Percentiles rank a stretch among this genome's conserved stretches.
phyloP scores from a whole-genome alignment of 768 basidiomycete genomes.

The Dioszegia hungarica region DNA sequence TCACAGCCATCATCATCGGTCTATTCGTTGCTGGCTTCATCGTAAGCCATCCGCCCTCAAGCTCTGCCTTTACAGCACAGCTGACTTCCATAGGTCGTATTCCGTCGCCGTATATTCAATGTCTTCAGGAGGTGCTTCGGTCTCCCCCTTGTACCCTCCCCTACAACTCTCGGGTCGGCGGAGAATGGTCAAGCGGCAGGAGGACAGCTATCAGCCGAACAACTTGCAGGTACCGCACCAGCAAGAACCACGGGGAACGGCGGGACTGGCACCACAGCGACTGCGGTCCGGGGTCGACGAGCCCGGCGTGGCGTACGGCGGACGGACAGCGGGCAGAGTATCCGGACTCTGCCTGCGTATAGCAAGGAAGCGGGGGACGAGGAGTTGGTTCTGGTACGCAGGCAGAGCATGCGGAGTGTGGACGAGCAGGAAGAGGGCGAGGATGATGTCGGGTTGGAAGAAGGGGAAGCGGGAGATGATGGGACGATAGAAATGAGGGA shows the following conservation, averaged over 20 bases:
- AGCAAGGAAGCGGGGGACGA: conserved; percentile 42
- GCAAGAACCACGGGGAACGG: not conserved
- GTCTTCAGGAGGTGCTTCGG: not conserved
- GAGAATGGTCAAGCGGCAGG: not conserved
- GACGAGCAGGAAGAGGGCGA: not conserved
- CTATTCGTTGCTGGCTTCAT: not conserved
- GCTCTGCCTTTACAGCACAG: not conserved
- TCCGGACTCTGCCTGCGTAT: conserved; percentile 37
- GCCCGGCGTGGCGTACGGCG: conserved; percentile 15
- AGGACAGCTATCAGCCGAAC: not conserved
- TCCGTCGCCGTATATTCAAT: not conserved
- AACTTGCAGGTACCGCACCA: conserved; percentile 3
- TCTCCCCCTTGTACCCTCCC: not conserved
- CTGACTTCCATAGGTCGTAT: not conserved
- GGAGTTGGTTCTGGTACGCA: conserved; percentile 35
- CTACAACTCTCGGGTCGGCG: not conserved
- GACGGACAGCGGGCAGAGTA: conserved; percentile 33
- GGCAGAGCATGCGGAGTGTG: conserved; percentile 3
- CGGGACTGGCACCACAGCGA: not conserved
- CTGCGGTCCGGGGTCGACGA: conserved; percentile 8
- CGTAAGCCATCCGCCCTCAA: not conserved
- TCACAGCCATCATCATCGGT: not conserved
- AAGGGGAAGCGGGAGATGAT: not conserved
- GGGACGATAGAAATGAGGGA: conserved; percentile 6
- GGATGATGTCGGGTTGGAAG: no score